Evolutionary conservation across 2,329 filamentous ascomycete species (phyloP).

Genomic region (Ascomycota sp.): DNA sequence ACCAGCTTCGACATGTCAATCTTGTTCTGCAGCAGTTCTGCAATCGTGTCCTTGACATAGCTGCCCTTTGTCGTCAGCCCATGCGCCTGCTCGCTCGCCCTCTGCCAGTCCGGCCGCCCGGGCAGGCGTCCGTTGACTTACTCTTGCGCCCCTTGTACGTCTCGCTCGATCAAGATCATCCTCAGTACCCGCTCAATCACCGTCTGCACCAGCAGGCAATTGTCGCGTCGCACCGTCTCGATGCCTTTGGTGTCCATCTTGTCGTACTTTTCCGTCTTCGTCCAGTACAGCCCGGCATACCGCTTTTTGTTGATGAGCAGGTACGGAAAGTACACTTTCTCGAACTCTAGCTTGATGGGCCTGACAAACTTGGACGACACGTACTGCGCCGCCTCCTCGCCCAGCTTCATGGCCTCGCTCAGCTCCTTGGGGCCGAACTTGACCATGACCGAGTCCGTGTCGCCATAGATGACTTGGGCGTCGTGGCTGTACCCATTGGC

Average conservation of each 20-base stretch:
- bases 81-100: too few species aligned
- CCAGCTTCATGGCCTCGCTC: slow-evolving; percentile 74
- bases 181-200: slow-evolving; percentile 91
- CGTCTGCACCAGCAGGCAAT: slow-evolving; percentile 83
- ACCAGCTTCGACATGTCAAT: slow-evolving; percentile 98
- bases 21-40: slow-evolving; percentile 88
- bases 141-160: slow-evolving; percentile 80
- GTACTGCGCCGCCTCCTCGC: slow-evolving; percentile 71
- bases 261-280: slow-evolving; percentile 78
- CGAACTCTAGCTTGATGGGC: slow-evolving; percentile 96
- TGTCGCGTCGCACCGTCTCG: slow-evolving; percentile 90
- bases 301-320: slow-evolving; percentile 99
- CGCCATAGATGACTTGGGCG: slow-evolving; percentile 92
- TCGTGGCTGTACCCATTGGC: slow-evolving; percentile 88
- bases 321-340: slow-evolving; percentile 97
- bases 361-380: slow-evolving; percentile 87
- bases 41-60: slow-evolving; percentile 90
- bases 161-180: slow-evolving; percentile 86
- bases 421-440: slow-evolving; percentile 86
- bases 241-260: slow-evolving; percentile 99
- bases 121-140: slow-evolving; percentile 27
- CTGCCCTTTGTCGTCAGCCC: slow-evolving; percentile 15
- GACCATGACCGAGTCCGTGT: slow-evolving; percentile 99
- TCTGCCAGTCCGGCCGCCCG: too few species aligned
- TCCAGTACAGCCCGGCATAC: slow-evolving; percentile 96